Evolutionary conservation across 129 eudicot species (phyloP).

Genomic region (Calendula officinalis): DNA sequence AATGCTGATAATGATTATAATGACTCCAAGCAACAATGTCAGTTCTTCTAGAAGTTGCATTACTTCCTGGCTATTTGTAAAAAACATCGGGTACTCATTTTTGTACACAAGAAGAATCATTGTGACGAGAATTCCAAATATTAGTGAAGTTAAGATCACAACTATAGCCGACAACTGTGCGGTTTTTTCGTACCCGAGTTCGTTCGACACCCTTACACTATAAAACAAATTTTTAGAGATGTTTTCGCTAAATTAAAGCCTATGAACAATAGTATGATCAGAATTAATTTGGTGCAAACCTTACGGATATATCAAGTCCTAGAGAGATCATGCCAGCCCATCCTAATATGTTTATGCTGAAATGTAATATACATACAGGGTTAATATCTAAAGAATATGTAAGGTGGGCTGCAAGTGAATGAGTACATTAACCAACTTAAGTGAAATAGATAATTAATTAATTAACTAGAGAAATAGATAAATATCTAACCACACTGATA

Average conservation of each 20-base stretch:
- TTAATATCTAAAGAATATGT: not conserved
- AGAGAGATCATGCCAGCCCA: conserved; percentile 13
- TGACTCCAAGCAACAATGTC: conserved; percentile 35
- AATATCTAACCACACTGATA: conserved; percentile 33
- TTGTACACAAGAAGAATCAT: conserved; percentile 18
- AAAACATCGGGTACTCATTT: conserved; percentile 32
- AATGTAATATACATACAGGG: too few species aligned
- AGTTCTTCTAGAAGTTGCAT: conserved; percentile 38
- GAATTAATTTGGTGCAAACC: conserved; percentile 22
- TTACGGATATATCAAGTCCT: conserved; percentile 51
- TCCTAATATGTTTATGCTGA: too few species aligned
- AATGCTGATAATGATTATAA: conserved; percentile 20
- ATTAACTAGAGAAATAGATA: not conserved
- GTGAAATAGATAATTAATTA: too few species aligned
- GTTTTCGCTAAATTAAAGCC: not conserved
- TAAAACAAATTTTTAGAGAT: not conserved
- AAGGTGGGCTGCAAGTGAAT: not conserved
- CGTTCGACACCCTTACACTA: conserved; percentile 65
- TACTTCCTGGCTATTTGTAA: conserved; percentile 33
- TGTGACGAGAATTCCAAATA: conserved; percentile 28
- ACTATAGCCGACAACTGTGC: conserved; percentile 36
- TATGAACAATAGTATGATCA: not conserved
- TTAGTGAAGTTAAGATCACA: conserved; percentile 26
- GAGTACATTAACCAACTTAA: not conserved
- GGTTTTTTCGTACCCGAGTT: conserved; percentile 30